phyloP scores from a whole-genome alignment of 306 rosid species.

The Comarum palustre region DNA sequence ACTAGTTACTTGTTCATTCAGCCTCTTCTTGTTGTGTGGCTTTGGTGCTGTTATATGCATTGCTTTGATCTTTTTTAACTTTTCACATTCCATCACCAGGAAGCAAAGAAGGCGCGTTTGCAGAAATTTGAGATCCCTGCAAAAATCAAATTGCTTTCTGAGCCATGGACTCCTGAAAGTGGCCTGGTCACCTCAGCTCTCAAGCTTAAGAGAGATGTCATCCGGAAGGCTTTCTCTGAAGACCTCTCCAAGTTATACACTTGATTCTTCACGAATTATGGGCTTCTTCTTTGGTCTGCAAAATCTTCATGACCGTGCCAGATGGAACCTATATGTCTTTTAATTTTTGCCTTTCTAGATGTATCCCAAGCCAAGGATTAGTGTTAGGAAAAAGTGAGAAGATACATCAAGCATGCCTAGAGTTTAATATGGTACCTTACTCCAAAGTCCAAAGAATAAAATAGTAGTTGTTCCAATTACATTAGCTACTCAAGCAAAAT shows the following conservation, averaged over 20 bases:
- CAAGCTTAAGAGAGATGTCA: conserved; percentile 83
- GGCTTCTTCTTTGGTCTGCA: not conserved
- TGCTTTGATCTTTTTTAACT: not conserved
- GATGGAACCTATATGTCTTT: not conserved
- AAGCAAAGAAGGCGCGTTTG: conserved; percentile 71
- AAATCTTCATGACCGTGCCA: not conserved
- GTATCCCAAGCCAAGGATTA: conserved; percentile 20
- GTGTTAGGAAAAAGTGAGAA: conserved; percentile 21
- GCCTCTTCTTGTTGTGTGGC: not conserved
- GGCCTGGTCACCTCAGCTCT: conserved; percentile 96
- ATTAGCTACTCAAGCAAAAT: conserved; percentile 7
- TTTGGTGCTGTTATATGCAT: not conserved
- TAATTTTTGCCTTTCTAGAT: conserved; percentile 2
- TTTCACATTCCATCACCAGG: conserved; percentile 43
- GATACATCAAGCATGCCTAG: conserved; percentile 21
- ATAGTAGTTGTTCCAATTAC: not conserved
- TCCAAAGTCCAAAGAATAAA: conserved; percentile 2
- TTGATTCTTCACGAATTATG: conserved; percentile 18
- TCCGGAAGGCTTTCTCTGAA: conserved; percentile 62
- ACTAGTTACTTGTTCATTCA: not conserved
- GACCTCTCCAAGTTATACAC: conserved; percentile 61
- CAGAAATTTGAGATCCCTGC: conserved; percentile 88
- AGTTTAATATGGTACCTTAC: not conserved
- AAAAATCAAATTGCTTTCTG: conserved; percentile 60
- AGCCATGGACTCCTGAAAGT: conserved; percentile 83